Percentiles rank a stretch among this genome's conserved stretches.
Evolutionary conservation across 2,329 filamentous ascomycete genomes (phyloP).

Genomic region (Bipolaris cookei): DNA sequence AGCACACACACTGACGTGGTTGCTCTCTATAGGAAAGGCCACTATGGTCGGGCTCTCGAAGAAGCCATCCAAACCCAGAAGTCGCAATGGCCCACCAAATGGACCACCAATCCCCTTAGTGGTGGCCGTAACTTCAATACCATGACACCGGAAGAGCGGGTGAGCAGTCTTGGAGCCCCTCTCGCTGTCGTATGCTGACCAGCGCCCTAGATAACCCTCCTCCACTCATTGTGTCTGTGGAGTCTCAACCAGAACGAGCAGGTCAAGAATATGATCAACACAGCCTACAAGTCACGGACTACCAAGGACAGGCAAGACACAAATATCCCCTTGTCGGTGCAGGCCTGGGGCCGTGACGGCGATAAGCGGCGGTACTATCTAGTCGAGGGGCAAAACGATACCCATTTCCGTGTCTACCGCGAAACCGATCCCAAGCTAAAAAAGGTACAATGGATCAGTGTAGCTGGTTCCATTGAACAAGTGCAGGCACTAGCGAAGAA

Average conservation of each 20-base stretch:
- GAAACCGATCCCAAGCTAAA: conserved; percentile 84
- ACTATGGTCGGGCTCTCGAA: conserved; percentile 91
- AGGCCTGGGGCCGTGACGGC: conserved; percentile 88
- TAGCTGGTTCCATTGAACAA: conserved; percentile 90
- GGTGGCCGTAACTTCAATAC: conserved; percentile 80
- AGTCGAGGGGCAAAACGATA: conserved; percentile 92
- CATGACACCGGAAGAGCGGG: conserved; percentile 81
- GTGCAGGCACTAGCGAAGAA: conserved; percentile 76
- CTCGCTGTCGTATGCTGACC: conserved; percentile 27
- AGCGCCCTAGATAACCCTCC: conserved; percentile 71
- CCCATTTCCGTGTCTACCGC: conserved; percentile 89
- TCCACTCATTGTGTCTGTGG: conserved; percentile 87
- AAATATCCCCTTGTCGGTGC: conserved; percentile 88
- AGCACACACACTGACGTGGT: conserved; percentile 40
- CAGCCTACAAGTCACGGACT: conserved; percentile 70
- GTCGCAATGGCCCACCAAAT: conserved; percentile 84
- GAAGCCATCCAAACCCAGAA: conserved; percentile 87
- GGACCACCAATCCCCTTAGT: conserved; percentile 84
- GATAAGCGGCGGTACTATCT: conserved; percentile 93
- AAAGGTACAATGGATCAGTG: conserved; percentile 87
- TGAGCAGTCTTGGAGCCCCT: conserved; percentile 53
- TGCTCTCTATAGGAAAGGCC: conserved; percentile 71
- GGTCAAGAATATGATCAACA: conserved; percentile 80
- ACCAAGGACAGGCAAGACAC: conserved; percentile 78
- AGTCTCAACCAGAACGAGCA: conserved; percentile 85